Percentiles rank a stretch among this genome's conserved stretches.
phyloP scores from a whole-genome alignment of 768 basidiomycete genomes.

The Exidia glandulosa region DNA sequence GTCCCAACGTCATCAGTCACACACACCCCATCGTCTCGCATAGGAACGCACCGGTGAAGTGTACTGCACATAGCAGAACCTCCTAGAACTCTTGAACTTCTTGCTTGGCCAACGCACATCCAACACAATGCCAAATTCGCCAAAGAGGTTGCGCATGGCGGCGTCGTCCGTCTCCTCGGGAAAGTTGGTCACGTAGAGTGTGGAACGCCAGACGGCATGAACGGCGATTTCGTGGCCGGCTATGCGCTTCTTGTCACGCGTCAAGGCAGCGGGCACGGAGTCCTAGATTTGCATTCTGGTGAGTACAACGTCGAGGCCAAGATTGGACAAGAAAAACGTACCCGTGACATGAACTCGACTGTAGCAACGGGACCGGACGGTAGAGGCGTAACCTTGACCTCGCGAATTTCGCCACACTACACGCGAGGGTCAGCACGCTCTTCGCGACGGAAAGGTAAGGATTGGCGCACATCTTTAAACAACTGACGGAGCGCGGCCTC shows the following conservation, averaged over 20 bases:
- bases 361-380: constrained; percentile 59
- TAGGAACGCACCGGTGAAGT: constrained; percentile 55
- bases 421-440: too few species aligned
- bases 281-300: constrained; percentile 35
- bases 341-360: constrained; percentile 72
- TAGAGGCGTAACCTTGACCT: constrained; percentile 65
- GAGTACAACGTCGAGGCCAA: not conserved
- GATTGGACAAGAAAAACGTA: constrained; percentile 19
- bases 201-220: constrained; percentile 87
- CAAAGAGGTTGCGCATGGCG: constrained; percentile 64
- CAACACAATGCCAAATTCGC: constrained; percentile 83
- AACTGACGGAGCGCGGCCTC: constrained; percentile 59
- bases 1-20: constrained; percentile 12
- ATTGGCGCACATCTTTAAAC: constrained; percentile 70
- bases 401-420: constrained; percentile 82
- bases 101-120: constrained; percentile 98
- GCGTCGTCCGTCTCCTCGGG: constrained; percentile 74
- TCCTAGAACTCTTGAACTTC: constrained; percentile 81
- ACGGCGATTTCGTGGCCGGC: constrained; percentile 68
- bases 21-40: not conserved
- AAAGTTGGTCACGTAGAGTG: constrained; percentile 93
- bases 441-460: not conserved
- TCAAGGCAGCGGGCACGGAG: constrained; percentile 73
- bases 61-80: constrained; percentile 94
- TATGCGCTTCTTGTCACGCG: constrained; percentile 89